Evolutionary conservation across 2,329 filamentous ascomycete species (phyloP).

Genomic region (Pyricularia grisea): DNA sequence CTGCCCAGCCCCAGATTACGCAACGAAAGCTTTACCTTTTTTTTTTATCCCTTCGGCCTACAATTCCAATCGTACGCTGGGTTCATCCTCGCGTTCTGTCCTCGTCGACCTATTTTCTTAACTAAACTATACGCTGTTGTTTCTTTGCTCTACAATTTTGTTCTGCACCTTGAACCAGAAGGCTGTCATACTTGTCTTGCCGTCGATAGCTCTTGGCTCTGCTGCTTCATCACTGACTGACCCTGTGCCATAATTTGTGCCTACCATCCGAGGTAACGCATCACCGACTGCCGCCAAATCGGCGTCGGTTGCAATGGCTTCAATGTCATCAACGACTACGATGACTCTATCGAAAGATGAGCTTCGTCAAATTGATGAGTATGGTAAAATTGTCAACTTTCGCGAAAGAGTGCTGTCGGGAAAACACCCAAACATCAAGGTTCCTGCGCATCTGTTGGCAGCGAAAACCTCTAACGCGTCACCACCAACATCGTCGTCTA

Average conservation of each 20-base stretch:
- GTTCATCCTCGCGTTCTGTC: background rate
- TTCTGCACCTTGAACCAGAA: background rate
- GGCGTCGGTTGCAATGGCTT: slow-evolving; percentile 16
- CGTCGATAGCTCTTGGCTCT: background rate
- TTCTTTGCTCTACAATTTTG: background rate
- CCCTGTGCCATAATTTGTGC: background rate
- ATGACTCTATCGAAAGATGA: slow-evolving; percentile 33
- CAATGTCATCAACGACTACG: slow-evolving; percentile 23
- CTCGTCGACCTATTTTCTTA: background rate
- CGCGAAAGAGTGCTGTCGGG: slow-evolving; percentile 75
- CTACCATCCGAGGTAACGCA: slow-evolving; percentile 9
- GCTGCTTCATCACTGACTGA: background rate
- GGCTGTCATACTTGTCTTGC: background rate
- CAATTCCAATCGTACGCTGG: background rate
- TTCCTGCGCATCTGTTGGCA: slow-evolving; percentile 31
- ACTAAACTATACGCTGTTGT: background rate
- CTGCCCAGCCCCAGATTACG: background rate
- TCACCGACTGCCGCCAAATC: background rate
- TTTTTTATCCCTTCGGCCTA: background rate
- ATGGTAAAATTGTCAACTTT: slow-evolving; percentile 72
- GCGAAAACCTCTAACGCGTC: slow-evolving; percentile 11
- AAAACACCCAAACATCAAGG: slow-evolving; percentile 55
- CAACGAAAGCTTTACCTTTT: background rate
- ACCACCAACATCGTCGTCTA: slow-evolving; percentile 2
- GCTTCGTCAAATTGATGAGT: slow-evolving; percentile 54